Percentiles rank a stretch among this genome's conserved stretches.
Evolutionary conservation across 2,329 filamentous ascomycete species (phyloP).

Genomic region (Helotiales sp.): DNA sequence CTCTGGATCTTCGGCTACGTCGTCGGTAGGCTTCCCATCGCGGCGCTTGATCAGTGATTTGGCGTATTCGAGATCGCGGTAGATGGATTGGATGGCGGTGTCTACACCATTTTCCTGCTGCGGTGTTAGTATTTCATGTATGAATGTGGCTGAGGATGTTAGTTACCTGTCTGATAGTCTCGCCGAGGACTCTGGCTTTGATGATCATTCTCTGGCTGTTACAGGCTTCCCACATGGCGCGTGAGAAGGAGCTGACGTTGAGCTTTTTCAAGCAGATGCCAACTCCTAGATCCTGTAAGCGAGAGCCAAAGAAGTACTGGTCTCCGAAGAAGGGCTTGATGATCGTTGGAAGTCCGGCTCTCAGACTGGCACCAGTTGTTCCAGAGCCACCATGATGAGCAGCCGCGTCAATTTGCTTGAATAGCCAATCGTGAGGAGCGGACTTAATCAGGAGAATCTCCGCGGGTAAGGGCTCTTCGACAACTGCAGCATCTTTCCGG

Average conservation of each 20-base stretch:
- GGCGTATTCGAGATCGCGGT: slow-evolving; percentile 93
- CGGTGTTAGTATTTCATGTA: slow-evolving; percentile 40
- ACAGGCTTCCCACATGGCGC: slow-evolving; percentile 89
- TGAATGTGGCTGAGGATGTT: neutral
- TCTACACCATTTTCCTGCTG: slow-evolving; percentile 85
- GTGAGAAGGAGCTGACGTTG: slow-evolving; percentile 82
- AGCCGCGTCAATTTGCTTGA: slow-evolving; percentile 89
- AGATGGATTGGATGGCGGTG: slow-evolving; percentile 88
- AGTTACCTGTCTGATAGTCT: slow-evolving; percentile 83
- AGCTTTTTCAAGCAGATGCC: slow-evolving; percentile 88
- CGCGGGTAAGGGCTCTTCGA: slow-evolving; percentile 69
- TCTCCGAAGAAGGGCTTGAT: slow-evolving; percentile 98
- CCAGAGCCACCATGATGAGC: slow-evolving; percentile 94
- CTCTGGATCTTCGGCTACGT: slow-evolving; percentile 65
- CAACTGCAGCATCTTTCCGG: slow-evolving; percentile 57
- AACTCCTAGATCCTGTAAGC: slow-evolving; percentile 92
- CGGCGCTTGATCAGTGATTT: slow-evolving; percentile 77
- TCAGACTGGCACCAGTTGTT: slow-evolving; percentile 89
- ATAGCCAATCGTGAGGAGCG: slow-evolving; percentile 96
- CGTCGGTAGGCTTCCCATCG: slow-evolving; percentile 56
- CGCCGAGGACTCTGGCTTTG: slow-evolving; percentile 81
- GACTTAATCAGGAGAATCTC: slow-evolving; percentile 89
- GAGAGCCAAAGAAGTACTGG: slow-evolving; percentile 91
- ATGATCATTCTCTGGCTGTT: slow-evolving; percentile 89
- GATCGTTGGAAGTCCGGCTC: slow-evolving; percentile 91